These are phyloP conservation scores for Tubosaeta sp. DNA, from an alignment of 768 basidiomycete species.

Conservation along the genomic window DNA sequence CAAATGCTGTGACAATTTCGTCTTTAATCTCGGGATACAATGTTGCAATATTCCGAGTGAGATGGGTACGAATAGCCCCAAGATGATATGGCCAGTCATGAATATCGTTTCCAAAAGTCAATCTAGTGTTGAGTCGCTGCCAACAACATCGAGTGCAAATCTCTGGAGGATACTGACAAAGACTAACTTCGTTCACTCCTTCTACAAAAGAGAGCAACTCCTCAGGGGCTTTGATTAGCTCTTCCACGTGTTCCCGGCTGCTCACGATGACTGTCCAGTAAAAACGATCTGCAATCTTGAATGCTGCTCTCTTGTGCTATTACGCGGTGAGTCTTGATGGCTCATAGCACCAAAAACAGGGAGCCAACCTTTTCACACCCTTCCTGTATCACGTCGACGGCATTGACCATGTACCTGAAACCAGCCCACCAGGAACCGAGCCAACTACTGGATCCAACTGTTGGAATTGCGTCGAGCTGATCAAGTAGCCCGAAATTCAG, in stretches of 20 bases:
- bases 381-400: conserved; percentile 22
- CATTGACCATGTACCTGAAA: conserved; percentile 16
- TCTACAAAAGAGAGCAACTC: conserved; percentile 28
- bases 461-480: conserved; percentile 26
- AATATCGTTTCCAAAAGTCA: conserved; percentile 35
- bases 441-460: conserved; percentile 22
- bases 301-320: conserved; percentile 25
- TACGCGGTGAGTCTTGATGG: neutral
- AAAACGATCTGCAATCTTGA: conserved; percentile 25
- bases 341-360: neutral
- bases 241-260: conserved; percentile 31
- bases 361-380: conserved; percentile 27
- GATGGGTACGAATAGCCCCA: conserved; percentile 20
- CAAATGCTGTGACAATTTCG: conserved; percentile 41
- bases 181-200: conserved; percentile 30
- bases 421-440: conserved; percentile 26
- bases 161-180: neutral
- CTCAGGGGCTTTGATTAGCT: conserved; percentile 37
- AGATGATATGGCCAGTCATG: conserved; percentile 27
- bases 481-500: neutral
- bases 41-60: conserved; percentile 37
- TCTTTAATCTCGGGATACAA: conserved; percentile 41
- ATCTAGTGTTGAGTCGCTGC: conserved; percentile 36
- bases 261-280: conserved; percentile 39
- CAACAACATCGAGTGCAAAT: neutral